Base-by-base conservation (phyloP, 1,284 basidiomycete species). In the Boletus semigastroideus region DNA sequence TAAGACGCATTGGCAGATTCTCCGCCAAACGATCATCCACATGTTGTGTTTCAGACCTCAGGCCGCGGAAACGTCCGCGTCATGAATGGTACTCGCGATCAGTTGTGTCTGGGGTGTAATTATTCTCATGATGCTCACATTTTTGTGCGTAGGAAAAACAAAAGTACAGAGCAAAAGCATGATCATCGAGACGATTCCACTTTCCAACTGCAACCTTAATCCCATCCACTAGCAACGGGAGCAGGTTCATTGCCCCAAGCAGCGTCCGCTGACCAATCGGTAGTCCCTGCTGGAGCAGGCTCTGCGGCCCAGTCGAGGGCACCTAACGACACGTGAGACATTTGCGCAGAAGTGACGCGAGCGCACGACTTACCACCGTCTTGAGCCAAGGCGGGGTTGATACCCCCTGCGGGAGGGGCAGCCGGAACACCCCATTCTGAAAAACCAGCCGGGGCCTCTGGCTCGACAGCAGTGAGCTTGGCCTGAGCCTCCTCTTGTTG, bases 401-500 rank as follows among this genome's bases (percentile, higher is more conserved):
- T 88, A 39, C 74, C 77, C 54, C 86, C 87, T 54, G 76, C 77
- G 55, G 77, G 76, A 59, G 85, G 83, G 51, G 83, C 87, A 65
- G 86, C 79, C 51, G 81, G 70, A 48, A 86, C 84, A 63, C 92
- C 89, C 92, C 92, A 94, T 67, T 94, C 91, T 46, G 77, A 66
- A 25, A 74, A 42, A 34, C 33, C 63, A n/a, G 2, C 33, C 63
- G 2, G 65, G 17, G 76, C 80, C 57, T 79, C 82, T 55, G 80
- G 80, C 59, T 76, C 79, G 53, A 79, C 79, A 57, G 79, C 80
- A 54, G 79, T 79, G 42, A 83, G 80, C 74, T 90, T 92, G 60
- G 89, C 90, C 63, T 89, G 86, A 42, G 90, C 90, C 75, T 94
- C 92, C 72, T 94, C 93, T 71, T 91, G 86, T 67, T 92, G 89